Base-by-base conservation (phyloP, 345 rosid genomes). In the Moricandia arvensis region DNA sequence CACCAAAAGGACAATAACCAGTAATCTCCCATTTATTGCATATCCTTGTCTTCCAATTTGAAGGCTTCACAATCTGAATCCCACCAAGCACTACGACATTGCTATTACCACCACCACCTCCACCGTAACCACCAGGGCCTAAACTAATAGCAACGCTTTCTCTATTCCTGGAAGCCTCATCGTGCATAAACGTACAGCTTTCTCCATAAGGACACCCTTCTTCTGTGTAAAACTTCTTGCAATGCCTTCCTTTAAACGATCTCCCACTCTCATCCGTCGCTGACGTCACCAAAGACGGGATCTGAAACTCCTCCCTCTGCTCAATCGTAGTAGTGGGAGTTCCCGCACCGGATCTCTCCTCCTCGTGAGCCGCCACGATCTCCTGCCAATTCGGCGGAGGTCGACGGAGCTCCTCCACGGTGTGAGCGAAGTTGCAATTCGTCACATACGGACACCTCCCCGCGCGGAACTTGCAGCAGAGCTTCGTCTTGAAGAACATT, bases 131-230 rank as follows among this genome's bases (percentile, higher is more conserved):
- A 64, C 93, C 96, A 30, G 97, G 97, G 47, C 93, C 97, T 85
- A 95, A 88, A 75, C 96, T 95, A 76, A 95, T 95, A 0, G 95
- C 96, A 71, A 90, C 97, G 47, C 97, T 95, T 74, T 95, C 99
- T 78, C 97, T 79, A 74, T 95, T 89, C 90, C 89, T 91, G 3
- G 97, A 90, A 78, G 90, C 92, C 79, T 95, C 97, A 31, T 95
- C 97, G 4, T 90, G 99, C 81, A 90, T 59, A 81, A 95, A 90
- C 3, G 97, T 90, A 75, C 97, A 95, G 49, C 73, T 89, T 31
- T 95, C 99, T 18, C 99, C 97, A 78, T 95, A 90, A 1, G 99
- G 97, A 57, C 97, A 95, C 35, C 99, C 97, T 82, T 95, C 97
- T 77, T 92, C 97, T 1, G 93, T 91, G 55, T 89, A 95, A 74